Evolutionary conservation across 2,329 filamentous ascomycete species (phyloP), one percentile per base, ranked within the genome.

Genomic region (Clonostachys sp.): DNA sequence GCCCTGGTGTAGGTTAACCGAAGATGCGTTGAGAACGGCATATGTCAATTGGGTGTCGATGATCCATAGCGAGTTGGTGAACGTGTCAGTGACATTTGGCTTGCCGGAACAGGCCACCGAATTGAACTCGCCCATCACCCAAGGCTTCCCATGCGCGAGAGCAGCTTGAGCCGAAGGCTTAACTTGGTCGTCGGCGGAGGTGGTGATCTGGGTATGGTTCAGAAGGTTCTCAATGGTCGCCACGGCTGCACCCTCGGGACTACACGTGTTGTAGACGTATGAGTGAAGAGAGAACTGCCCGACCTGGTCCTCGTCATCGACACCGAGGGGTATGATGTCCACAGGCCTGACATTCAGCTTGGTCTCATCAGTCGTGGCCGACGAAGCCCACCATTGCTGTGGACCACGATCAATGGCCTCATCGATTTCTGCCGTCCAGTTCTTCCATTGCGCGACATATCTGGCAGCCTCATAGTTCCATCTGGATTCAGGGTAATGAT

Each of bases 1-100:
- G 2, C 53, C 53, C 35, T 50, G 48, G 48, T 71, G 67, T 5
- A 69, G 49, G 45, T 68, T 62, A 20, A 65, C 61, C 6, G 61
- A 57, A 0, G 60, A 61, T 1, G 66, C 65, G 45, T 68, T 68
- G n/a, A 61, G 57, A 2, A 59, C 57, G 14, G 66, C 67, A 44
- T 68, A 68, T 36, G 65, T 58, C 14, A 71, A 55, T 38, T 66
- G 58, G 1, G 60, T 64, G 44, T 69, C 64, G 10, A 65, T 58
- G 14, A 65, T 61, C 67, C 67, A 70, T 4, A 71, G 55, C 1
- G 67, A 66, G 47, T 68, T 61, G 2, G 64, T 65, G 46, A 70
- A 70, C 1, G 65, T 68, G 49, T 71, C 67, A 4, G 62, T 63
- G n/a, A 71, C 65, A 47, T 61, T 60, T 1, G 64, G 63, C 24